Base-by-base conservation (phyloP, 768 basidiomycete species). In the Pisolithus tinctorius region DNA sequence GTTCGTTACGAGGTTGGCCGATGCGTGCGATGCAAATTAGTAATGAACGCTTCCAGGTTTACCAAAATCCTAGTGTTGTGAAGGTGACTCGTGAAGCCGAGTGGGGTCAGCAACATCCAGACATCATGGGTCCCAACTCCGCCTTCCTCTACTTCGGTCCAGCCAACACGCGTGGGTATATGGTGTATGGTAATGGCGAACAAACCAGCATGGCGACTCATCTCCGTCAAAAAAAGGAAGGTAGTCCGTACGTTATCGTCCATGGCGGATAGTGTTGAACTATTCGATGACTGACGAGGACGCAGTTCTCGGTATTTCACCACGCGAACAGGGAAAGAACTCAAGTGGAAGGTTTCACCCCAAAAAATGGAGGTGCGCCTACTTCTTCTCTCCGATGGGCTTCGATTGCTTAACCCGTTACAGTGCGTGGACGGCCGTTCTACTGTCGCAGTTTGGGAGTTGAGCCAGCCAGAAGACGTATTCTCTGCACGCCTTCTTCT, bases 141-240 rank as follows among this genome's bases (percentile, higher is more conserved):
- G 81, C 88, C 5, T 87, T 76, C 62, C 78, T 88, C 54, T 89
- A 87, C 60, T 81, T 90, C 52, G 88, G 88, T 1, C 86, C 88
- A 5, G 71, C 72, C 39, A 76, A 72, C 49, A 58, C 73, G 2
- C 76, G 79, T 4, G 88, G 88, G 3, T 81, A 81, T 58, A 68
- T 88, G 47, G 75, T 79, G 40, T 88, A 88, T 51, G 87, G 88
- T 4, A 85, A 83, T 51, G 80, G 78, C 54, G 69, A 72, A 20
- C 74, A 74, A 27, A 63, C 75, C 38, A 67, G 75, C 6, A 89
- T 91, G 87, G 63, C 67, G 2, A 72, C 80, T 55, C 71, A 79
- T 31, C 63, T 81, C 39, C 73, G 76, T 17, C 81, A 80, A 55
- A 84, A 81, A 58, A 75, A 73, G 53, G 79, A 82, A 34, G 71